Percentiles rank a stretch among this genome's conserved stretches.
Evolutionary conservation across 805 yeast species (phyloP).

Genomic region (Sporopachydermia quercuum): DNA sequence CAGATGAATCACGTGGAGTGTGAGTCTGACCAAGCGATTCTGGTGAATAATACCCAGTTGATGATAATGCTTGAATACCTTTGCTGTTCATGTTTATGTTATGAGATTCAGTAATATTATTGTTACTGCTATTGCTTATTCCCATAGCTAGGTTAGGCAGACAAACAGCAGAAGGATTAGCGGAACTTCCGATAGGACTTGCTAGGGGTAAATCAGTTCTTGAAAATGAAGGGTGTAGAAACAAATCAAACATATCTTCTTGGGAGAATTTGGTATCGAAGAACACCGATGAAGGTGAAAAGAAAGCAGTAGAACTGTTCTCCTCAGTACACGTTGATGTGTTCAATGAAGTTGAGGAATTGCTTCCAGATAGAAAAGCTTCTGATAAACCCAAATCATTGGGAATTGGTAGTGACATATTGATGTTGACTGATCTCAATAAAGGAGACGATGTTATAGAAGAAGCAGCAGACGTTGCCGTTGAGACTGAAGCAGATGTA

Average conservation of each 20-base stretch:
- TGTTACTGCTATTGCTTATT: no score
- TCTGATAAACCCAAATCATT: neutral
- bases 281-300: neutral
- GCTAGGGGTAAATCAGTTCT: neutral
- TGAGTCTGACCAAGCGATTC: no score
- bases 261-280: neutral
- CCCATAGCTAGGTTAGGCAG: no score
- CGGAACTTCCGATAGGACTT: neutral
- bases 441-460: neutral
- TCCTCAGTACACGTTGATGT: no score
- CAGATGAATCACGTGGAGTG: no score
- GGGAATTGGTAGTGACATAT: neutral
- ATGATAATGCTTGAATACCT: neutral
- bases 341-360: no score
- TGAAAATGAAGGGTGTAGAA: neutral
- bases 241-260: constrained; percentile 1
- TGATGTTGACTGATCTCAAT: neutral
- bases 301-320: no score
- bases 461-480: neutral
- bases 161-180: neutral
- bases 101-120: no score
- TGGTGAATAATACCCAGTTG: neutral
- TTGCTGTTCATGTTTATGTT: no score
- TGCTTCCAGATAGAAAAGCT: neutral
- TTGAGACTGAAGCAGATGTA: neutral